A percentile compares a stretch with the other conserved stretches of the same genome.
Evolutionary conservation across 805 yeast genomes (phyloP).

Genomic region (Yarrowia divulgata): DNA sequence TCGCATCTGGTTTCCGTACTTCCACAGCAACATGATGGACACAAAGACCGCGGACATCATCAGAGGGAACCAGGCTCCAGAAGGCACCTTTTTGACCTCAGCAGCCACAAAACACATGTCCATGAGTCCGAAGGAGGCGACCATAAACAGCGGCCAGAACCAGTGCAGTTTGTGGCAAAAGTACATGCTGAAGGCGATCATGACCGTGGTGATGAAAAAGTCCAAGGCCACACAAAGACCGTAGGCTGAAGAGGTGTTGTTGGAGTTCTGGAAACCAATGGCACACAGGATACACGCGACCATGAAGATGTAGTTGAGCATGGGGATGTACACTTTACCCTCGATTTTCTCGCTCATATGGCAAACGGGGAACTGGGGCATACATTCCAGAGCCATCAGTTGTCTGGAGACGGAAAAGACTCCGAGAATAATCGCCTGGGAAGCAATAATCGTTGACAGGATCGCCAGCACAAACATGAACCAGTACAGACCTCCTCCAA

Average conservation of each 20-base stretch:
- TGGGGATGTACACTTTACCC: conserved; percentile 63
- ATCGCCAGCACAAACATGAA: conserved; percentile 58
- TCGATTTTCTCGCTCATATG: conserved; percentile 56
- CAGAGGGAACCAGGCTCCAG: conserved; percentile 70
- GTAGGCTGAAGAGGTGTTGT: conserved; percentile 61
- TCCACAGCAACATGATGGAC: conserved; percentile 31
- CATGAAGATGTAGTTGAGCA: conserved; percentile 59
- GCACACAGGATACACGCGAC: conserved; percentile 59
- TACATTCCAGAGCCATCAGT: conserved; percentile 61
- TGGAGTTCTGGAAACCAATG: conserved; percentile 56
- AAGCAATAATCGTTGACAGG: conserved; percentile 63
- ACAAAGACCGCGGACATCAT: conserved; percentile 39
- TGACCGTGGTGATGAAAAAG: conserved; percentile 59
- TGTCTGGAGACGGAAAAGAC: conserved; percentile 62
- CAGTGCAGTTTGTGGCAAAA: conserved; percentile 56
- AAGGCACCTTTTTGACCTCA: conserved; percentile 60
- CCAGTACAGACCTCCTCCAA: conserved; percentile 33
- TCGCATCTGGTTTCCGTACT: conserved; percentile 28
- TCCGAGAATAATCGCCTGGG: conserved; percentile 65
- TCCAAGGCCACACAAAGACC: conserved; percentile 66
- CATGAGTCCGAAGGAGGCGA: conserved; percentile 56
- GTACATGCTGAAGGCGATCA: conserved; percentile 57
- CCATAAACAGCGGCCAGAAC: conserved; percentile 51
- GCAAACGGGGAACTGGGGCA: conserved; percentile 58
- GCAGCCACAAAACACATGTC: conserved; percentile 58